Percentiles rank a stretch among this genome's conserved stretches.
Evolutionary conservation across 75 land plant genomes (phyloP).

Genomic region (Picea glauca): DNA sequence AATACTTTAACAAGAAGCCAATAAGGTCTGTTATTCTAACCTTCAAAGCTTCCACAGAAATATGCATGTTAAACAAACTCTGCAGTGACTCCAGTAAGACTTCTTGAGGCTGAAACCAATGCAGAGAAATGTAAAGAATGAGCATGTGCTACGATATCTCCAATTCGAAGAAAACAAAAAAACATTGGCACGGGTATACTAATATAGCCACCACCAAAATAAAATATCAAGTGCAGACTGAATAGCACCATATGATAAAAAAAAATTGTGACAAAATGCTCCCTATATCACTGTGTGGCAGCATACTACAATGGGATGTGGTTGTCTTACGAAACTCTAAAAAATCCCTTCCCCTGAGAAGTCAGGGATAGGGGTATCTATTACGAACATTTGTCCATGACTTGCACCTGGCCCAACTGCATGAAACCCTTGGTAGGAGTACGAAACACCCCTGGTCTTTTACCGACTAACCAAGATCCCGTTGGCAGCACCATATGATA

Average conservation of each 20-base stretch:
- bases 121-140: not conserved
- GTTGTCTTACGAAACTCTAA: too few relatives aligned
- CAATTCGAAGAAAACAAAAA: slow-evolving; percentile 7
- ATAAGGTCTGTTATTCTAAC: slow-evolving; percentile 8
- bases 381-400: too few relatives aligned
- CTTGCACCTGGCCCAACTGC: too few relatives aligned
- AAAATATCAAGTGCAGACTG: not conserved
- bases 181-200: not conserved
- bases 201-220: not conserved
- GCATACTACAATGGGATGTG: too few relatives aligned
- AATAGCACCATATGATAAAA: not conserved
- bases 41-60: slow-evolving; percentile 72
- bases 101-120: slow-evolving; percentile 42
- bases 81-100: slow-evolving; percentile 44
- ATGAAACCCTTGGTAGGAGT: too few relatives aligned
- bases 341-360: too few relatives aligned
- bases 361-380: too few relatives aligned
- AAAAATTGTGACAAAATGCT: not conserved
- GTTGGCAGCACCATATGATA: too few relatives aligned
- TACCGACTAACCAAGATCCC: too few relatives aligned
- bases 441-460: too few relatives aligned
- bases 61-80: slow-evolving; percentile 59
- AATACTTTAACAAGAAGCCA: not conserved
- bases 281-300: too few relatives aligned
- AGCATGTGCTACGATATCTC: not conserved